These are phyloP conservation scores for Ogataea sp. DNA, from an alignment of 805 yeast species.

Conservation along the genomic window DNA sequence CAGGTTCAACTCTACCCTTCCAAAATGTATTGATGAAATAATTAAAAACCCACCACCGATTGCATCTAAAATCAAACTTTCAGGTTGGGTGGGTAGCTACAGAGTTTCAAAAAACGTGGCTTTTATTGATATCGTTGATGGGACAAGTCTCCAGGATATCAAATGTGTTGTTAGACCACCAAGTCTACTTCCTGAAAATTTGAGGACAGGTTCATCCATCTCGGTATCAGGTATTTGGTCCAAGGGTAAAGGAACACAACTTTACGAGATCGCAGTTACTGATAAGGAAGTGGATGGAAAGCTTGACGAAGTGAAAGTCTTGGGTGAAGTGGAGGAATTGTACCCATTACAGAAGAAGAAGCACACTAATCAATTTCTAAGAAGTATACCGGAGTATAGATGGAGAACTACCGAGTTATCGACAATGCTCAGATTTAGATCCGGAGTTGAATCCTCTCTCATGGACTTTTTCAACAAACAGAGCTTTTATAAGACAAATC, in stretches of 20 bases:
- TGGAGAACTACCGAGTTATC: slow-evolving; percentile 64
- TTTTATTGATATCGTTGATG: slow-evolving; percentile 77
- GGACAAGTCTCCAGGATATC: slow-evolving; percentile 48
- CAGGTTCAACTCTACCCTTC: slow-evolving; percentile 2
- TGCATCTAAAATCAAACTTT: slow-evolving; percentile 33
- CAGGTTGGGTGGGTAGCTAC: slow-evolving; percentile 73
- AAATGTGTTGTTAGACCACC: slow-evolving; percentile 46
- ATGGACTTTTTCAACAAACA: slow-evolving; percentile 43
- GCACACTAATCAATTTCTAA: slow-evolving; percentile 56
- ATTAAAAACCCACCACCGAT: slow-evolving; percentile 26
- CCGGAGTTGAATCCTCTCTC: slow-evolving; percentile 50
- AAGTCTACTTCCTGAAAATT: slow-evolving; percentile 21
- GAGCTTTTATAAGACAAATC: slow-evolving; percentile 64
- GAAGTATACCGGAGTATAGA: slow-evolving; percentile 70
- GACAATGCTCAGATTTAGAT: slow-evolving; percentile 64
- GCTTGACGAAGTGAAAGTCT: slow-evolving; percentile 26
- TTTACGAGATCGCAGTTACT: slow-evolving; percentile 38
- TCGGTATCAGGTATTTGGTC: slow-evolving; percentile 26
- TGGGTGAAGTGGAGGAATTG: slow-evolving; percentile 53
- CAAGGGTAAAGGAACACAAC: slow-evolving; percentile 42
- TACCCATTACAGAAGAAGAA: slow-evolving; percentile 84
- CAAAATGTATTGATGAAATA: slow-evolving; percentile 19
- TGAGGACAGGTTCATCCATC: slow-evolving; percentile 30
- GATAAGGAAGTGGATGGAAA: slow-evolving; percentile 19
- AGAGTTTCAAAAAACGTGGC: slow-evolving; percentile 69